Conservation (phyloP, 495 filamentous ascomycete genomes). For the Bacidia gigantensis region DNA sequence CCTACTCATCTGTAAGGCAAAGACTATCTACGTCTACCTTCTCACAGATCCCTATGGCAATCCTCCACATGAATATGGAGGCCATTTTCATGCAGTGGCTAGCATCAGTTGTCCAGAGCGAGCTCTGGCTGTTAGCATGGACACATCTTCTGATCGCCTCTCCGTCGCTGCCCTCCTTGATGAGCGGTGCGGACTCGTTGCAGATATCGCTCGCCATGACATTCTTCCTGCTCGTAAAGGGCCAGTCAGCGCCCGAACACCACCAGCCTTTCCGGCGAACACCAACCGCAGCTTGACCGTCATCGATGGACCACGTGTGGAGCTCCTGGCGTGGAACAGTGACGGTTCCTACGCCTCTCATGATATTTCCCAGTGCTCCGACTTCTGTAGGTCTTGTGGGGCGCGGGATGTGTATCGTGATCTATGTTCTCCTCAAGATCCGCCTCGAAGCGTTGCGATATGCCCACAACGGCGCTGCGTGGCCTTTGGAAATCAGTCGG, state of each 20-base stretch:
- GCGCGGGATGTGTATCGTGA: constrained; percentile 36
- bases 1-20: constrained; percentile 42
- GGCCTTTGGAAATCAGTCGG: constrained; percentile 54
- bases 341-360: not conserved
- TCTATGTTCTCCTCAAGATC: constrained; percentile 51
- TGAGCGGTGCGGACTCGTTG: constrained; percentile 49
- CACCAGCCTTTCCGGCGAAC: not conserved
- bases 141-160: constrained; percentile 42
- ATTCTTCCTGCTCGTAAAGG: not conserved
- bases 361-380: not conserved
- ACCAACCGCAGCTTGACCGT: not conserved
- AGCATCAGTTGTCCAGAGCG: constrained; percentile 45
- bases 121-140: constrained; percentile 50
- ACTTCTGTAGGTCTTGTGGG: not conserved
- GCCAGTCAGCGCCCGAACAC: not conserved
- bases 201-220: constrained; percentile 31
- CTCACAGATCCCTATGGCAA: constrained; percentile 24
- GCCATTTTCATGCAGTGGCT: constrained; percentile 32
- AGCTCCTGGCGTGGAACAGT: not conserved
- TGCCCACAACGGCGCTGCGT: constrained; percentile 55
- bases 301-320: not conserved
- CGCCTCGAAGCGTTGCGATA: constrained; percentile 53
- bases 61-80: constrained; percentile 11
- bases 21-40: constrained; percentile 47
- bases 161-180: constrained; percentile 49